A percentile compares a stretch with the other conserved stretches of the same genome.
These are phyloP conservation scores for Geotrichum restrictum DNA, from an alignment of 1,139 yeast species.

Conservation along the genomic window DNA sequence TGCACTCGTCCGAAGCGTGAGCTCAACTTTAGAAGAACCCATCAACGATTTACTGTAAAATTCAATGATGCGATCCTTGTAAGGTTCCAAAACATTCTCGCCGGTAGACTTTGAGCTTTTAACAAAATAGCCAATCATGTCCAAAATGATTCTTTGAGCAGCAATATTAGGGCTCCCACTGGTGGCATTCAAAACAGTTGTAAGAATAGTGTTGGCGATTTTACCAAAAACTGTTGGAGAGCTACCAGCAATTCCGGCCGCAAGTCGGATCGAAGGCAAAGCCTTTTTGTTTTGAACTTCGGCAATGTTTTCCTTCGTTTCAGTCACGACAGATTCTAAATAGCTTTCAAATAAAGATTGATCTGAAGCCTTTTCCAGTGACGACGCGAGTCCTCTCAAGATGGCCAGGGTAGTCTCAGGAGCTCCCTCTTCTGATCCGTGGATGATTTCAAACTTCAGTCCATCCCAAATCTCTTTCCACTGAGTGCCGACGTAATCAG, in stretches of 20 bases:
- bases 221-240: slow-evolving; percentile 45
- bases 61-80: slow-evolving; percentile 64
- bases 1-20: slow-evolving; percentile 62
- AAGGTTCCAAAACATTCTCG: slow-evolving; percentile 40
- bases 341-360: slow-evolving; percentile 27
- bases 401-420: slow-evolving; percentile 48
- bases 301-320: slow-evolving; percentile 52
- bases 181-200: slow-evolving; percentile 38
- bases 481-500: slow-evolving; percentile 45
- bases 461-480: slow-evolving; percentile 87
- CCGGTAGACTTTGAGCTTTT: slow-evolving; percentile 34
- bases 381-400: slow-evolving; percentile 43
- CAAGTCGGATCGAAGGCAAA: slow-evolving; percentile 33
- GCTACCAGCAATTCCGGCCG: slow-evolving; percentile 54
- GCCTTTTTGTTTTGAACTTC: slow-evolving; percentile 24
- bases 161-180: slow-evolving; percentile 43
- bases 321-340: slow-evolving; percentile 45
- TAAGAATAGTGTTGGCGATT: slow-evolving; percentile 43
- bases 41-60: slow-evolving; percentile 63
- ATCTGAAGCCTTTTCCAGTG: slow-evolving; percentile 33
- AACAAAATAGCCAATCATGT: slow-evolving; percentile 48
- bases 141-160: slow-evolving; percentile 58
- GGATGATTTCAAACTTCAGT: slow-evolving; percentile 78
- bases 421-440: slow-evolving; percentile 55
- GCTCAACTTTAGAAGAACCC: slow-evolving; percentile 62